Base-by-base conservation (phyloP, 257 asterid genomes). In the Asclepias syriaca region DNA sequence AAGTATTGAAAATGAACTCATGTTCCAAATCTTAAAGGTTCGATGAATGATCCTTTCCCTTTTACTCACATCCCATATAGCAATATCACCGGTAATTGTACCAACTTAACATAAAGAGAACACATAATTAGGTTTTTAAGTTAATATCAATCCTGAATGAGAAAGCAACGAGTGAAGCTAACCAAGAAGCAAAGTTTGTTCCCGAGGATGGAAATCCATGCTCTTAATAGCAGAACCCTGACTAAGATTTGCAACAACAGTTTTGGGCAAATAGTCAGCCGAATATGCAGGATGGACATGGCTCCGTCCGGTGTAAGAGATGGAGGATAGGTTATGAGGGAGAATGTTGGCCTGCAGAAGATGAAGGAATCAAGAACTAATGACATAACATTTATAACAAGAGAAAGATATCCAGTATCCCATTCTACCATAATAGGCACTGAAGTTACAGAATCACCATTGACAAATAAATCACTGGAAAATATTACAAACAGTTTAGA, bases 191-290 rank as follows among this genome's bases (percentile, higher is more conserved):
- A 86, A 60, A 66, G 80, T 82, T 57, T 70, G 87, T 45, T 83
- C 85, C 60, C 40, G 18, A 49, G 96, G 89, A 76, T 86, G 90
- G 74, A 90, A 90, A 81, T 90, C 92, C 87, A 86, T 84, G 87
- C 86, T 87, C 82, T 82, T 86, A 74, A 87, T 85, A 72, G 88
- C 81, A 74, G 94, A 86, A 43, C 92, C 85, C 75, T 84, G 92
- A 79, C 65, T 82, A 70, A 89, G 69, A 80, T 78, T 83, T 63
- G 83, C 87, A 77, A 87, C 77, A 29, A 84, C 87, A 57, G 72
- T 75, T 76, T 77, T 87, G 53, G 95, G 96, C 5, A 87, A 78
- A 77, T 86, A 88, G 69, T 84, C 86, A 72, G 77, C 49, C 45
- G 84, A 73, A 70, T 63, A 63, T 72, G 49, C 24, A 54, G 77